Conservation (phyloP, 1,139 yeast species). For the Geotrichum aggregatum region DNA sequence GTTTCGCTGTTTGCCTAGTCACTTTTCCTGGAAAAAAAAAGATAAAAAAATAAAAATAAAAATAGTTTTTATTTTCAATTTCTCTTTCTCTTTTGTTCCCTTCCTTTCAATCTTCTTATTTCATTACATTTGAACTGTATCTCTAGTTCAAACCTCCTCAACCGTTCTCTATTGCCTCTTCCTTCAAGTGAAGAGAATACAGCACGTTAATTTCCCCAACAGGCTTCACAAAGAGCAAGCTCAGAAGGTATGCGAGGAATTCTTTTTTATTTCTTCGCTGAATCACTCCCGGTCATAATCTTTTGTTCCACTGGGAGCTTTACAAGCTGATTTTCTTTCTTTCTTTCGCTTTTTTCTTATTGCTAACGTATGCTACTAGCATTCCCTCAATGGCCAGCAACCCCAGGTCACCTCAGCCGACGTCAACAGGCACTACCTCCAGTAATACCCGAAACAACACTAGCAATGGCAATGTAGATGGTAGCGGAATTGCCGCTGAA, state of each 20-base stretch:
- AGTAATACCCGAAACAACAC: too few species aligned
- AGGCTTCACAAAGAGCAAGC: too few species aligned
- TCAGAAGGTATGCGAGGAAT: too few species aligned
- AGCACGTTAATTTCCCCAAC: too few species aligned
- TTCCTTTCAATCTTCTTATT: neutral
- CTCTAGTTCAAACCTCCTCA: too few species aligned
- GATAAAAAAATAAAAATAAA: neutral
- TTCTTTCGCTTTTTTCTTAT: neutral
- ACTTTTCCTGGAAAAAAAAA: neutral
- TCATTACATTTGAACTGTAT: neutral
- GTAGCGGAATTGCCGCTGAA: neutral
- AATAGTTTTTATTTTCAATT: neutral
- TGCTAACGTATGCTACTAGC: neutral
- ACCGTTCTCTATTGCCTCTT: neutral
- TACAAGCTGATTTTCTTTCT: neutral
- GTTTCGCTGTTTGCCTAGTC: neutral
- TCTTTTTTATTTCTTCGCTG: neutral
- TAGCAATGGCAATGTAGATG: too few species aligned
- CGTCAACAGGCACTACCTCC: too few species aligned
- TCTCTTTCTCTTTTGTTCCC: neutral
- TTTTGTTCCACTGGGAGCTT: too few species aligned
- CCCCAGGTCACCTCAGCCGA: neutral
- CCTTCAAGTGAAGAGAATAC: neutral
- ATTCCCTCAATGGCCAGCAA: constrained; percentile 6
- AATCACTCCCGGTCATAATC: too few species aligned